Evolutionary conservation across 2,329 filamentous ascomycete genomes (phyloP).

Genomic region (Aspergillus floridensis): DNA sequence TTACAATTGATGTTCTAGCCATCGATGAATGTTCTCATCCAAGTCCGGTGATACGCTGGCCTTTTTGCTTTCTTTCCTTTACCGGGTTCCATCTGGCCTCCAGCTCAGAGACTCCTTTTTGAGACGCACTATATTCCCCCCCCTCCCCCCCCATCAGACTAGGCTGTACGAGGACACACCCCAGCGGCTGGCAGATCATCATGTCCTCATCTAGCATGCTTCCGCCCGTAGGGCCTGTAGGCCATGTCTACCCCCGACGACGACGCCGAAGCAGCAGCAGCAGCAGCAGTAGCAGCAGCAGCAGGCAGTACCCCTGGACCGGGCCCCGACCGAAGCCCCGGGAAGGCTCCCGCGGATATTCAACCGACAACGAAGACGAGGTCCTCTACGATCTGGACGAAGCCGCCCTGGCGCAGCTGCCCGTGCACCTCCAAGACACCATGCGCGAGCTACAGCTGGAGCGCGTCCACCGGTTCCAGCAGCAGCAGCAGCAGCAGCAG

Average conservation of each 20-base stretch:
- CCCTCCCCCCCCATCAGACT: no score
- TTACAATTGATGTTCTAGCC: no score
- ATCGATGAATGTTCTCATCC: no score
- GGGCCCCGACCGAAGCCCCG: not conserved
- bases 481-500: slow-evolving; percentile 15
- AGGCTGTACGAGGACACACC: not conserved
- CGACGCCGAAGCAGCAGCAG: not conserved
- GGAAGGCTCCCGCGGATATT: slow-evolving; percentile 1
- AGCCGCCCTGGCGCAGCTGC: slow-evolving; percentile 26
- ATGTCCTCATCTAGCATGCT: not conserved
- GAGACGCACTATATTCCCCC: no score
- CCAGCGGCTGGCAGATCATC: not conserved
- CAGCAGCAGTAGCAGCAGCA: no score
- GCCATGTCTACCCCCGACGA: not conserved
- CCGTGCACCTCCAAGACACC: slow-evolving; percentile 23
- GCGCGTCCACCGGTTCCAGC: slow-evolving; percentile 16
- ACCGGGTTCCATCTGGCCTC: no score
- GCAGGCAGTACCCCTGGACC: no score
- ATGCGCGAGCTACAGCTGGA: slow-evolving; percentile 30
- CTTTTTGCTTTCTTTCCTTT: no score
- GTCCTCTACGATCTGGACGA: slow-evolving; percentile 28
- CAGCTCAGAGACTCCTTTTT: no score
- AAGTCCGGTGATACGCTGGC: no score
- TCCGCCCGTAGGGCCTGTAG: not conserved
- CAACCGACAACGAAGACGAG: slow-evolving; percentile 26